phyloP scores from a whole-genome alignment of 257 asterid genomes.

The Ajuga chamaepitys region DNA sequence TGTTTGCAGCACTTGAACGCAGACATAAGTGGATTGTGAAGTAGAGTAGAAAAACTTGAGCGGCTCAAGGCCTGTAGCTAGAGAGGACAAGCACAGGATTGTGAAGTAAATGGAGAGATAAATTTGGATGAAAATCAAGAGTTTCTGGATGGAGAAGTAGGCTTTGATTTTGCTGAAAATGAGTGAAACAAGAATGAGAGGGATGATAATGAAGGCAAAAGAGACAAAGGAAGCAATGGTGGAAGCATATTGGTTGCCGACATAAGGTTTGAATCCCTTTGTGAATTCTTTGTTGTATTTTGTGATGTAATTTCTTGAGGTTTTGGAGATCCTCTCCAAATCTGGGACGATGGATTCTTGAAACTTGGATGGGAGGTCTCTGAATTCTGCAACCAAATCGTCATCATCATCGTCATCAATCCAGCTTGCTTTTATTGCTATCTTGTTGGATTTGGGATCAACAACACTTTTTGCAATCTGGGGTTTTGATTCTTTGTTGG shows the following conservation, averaged over 20 bases:
- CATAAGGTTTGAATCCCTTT: conserved; percentile 67
- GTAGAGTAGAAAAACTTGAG: conserved; percentile 76
- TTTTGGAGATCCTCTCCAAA: conserved; percentile 62
- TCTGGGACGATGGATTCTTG: conserved; percentile 79
- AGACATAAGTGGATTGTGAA: conserved; percentile 73
- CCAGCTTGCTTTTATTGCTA: conserved; percentile 31
- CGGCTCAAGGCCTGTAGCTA: conserved; percentile 79
- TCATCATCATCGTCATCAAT: conserved; percentile 43
- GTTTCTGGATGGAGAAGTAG: conserved; percentile 73
- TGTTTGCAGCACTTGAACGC: conserved; percentile 71
- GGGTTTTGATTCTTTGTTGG: conserved; percentile 26
- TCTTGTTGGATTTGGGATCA: conserved; percentile 21
- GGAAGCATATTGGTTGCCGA: conserved; percentile 80
- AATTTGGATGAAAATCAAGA: conserved; percentile 73
- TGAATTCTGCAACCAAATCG: conserved; percentile 56
- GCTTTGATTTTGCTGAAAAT: conserved; percentile 65
- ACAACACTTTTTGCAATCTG: conserved; percentile 6
- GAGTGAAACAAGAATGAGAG: conserved; percentile 68
- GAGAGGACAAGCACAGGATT: conserved; percentile 60
- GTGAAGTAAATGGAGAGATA: conserved; percentile 81
- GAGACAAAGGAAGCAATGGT: conserved; percentile 57
- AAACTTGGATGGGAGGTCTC: conserved; percentile 60
- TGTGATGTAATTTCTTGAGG: conserved; percentile 52
- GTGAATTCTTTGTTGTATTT: conserved; percentile 73
- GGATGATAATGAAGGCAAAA: conserved; percentile 63